phyloP scores from a whole-genome alignment of 2,329 filamentous ascomycete species.

The Pseudogymnoascus sp. region DNA sequence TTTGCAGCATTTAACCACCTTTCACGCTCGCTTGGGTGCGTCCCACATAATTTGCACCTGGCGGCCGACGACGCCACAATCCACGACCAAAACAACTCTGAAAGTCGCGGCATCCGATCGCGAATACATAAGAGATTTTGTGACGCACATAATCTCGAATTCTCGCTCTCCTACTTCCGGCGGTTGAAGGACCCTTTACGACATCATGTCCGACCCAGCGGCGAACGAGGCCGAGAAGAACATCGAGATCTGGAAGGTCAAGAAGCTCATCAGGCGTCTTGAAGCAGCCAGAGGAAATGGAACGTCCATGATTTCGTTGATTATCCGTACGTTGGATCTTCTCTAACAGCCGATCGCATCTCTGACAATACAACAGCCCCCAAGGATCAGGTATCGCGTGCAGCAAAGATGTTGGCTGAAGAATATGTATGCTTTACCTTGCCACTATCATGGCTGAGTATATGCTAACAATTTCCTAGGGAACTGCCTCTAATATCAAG shows the following conservation, averaged over 20 bases:
- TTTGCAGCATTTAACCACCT: conserved; percentile 9
- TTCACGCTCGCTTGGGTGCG: not conserved
- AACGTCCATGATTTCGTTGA: conserved; percentile 98
- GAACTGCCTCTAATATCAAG: conserved; percentile 98
- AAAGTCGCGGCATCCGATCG: conserved; percentile 8
- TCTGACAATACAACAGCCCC: conserved; percentile 54
- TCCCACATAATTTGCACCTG: conserved; percentile 8
- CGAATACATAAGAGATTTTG: conserved; percentile 6
- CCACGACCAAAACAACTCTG: conserved; percentile 3
- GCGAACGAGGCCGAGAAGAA: conserved; percentile 98
- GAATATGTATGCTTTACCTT: conserved; percentile 66
- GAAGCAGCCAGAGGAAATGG: conserved; percentile 96
- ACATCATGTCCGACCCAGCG: conserved; percentile 78
- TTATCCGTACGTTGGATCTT: conserved; percentile 66
- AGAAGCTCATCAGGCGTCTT: conserved; percentile 98
- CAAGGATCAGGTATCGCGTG: conserved; percentile 94
- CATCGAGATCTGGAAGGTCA: conserved; percentile 91
- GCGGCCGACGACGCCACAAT: conserved; percentile 4
- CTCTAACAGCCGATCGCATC: conserved; percentile 21
- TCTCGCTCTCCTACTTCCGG: not conserved
- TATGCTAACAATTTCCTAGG: conserved; percentile 44
- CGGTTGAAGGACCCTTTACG: conserved; percentile 11
- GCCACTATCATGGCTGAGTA: not conserved
- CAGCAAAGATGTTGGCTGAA: conserved; percentile 99
- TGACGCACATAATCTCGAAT: conserved; percentile 1